These are phyloP conservation scores for Tagetes erecta DNA, from an alignment of 129 eudicot genomes.

Conservation along the genomic window DNA sequence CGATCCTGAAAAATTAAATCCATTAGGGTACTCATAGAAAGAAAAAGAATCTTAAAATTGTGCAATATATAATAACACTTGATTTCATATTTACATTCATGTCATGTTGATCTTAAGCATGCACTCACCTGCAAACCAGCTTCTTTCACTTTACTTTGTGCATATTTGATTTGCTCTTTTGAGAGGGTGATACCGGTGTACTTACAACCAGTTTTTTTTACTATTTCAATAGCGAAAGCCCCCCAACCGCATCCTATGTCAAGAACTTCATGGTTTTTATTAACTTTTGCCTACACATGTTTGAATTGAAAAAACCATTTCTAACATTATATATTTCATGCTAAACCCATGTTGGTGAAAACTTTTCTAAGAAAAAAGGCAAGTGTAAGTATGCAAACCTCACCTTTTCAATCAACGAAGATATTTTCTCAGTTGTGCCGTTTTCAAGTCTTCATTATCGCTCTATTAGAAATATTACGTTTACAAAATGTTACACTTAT, in stretches of 20 bases:
- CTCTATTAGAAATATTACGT: slow-evolving; percentile 29
- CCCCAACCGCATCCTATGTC: slow-evolving; percentile 97
- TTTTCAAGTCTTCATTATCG: slow-evolving; percentile 59
- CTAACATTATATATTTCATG: not conserved
- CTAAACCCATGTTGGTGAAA: not conserved
- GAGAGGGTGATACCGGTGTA: slow-evolving; percentile 85
- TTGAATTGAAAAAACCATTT: not conserved
- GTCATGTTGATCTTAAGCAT: not conserved
- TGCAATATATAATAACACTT: not conserved
- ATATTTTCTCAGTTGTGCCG: slow-evolving; percentile 63
- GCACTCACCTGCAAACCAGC: slow-evolving; percentile 61
- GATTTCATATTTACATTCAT: not conserved
- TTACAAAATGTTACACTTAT: not conserved
- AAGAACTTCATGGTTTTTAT: slow-evolving; percentile 59
- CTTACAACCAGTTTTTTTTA: slow-evolving; percentile 71
- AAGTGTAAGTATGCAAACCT: not conserved
- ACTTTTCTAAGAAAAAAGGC: not conserved
- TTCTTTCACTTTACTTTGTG: slow-evolving; percentile 69
- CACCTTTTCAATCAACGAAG: slow-evolving; percentile 46
- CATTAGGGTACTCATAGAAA: no score
- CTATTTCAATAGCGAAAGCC: slow-evolving; percentile 73
- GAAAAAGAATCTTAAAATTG: no score
- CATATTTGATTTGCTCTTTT: slow-evolving; percentile 66
- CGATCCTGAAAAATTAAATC: slow-evolving; percentile 36
- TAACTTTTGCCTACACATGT: slow-evolving; percentile 54